Evolutionary conservation across 352 stramenopile genomes (phyloP), one percentile per base, ranked within the genome.

Genomic region (Vaucheria bursata): DNA sequence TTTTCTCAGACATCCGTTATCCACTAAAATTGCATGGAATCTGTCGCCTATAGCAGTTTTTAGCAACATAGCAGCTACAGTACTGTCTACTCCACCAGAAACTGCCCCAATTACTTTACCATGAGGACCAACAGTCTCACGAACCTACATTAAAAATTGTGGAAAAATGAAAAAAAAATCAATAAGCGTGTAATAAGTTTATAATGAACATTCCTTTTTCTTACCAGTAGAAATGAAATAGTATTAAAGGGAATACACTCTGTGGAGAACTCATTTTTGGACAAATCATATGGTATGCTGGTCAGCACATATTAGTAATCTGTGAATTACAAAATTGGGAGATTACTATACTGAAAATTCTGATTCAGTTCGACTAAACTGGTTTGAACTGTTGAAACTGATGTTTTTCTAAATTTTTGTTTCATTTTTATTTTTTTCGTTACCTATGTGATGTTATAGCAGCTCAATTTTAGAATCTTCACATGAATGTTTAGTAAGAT

Each of bases 11-110:
- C 97, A 94, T 0, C 96, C 96, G 85, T 98, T 99, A 89, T 99
- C 96, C n/a, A 99, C 97, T 59, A 99, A 87, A 39, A 99, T 92
- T n/a, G 95, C 96, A 88, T 99, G 96, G 86, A 99, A 98, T 49
- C 94, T 89, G 87, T 98, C 89, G 39, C 94, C 94, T 40, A 99
- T 96, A 53, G 95, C 96, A 67, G 90, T 88, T 77, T 97, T 95
- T 78, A 99, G 90, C 34, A 99, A 87, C 72, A 98, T 94, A 50
- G 96, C 96, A 12, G 95, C 95, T 1, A 99, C 96, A 7, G 95
- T 98, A 31, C 93, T 98, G 89, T 99, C 96, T 18, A 99, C 96
- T 18, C 96, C 96, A 33, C 96, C 96, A 80, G 89, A 97, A 25
- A 99, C 95, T 37, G 95, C 95, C 64, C 95, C 95, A 73, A 99